Percentiles rank a stretch among this genome's conserved stretches.
These are phyloP conservation scores for Corylus americana DNA, from an alignment of 306 rosid species.

Conservation along the genomic window DNA sequence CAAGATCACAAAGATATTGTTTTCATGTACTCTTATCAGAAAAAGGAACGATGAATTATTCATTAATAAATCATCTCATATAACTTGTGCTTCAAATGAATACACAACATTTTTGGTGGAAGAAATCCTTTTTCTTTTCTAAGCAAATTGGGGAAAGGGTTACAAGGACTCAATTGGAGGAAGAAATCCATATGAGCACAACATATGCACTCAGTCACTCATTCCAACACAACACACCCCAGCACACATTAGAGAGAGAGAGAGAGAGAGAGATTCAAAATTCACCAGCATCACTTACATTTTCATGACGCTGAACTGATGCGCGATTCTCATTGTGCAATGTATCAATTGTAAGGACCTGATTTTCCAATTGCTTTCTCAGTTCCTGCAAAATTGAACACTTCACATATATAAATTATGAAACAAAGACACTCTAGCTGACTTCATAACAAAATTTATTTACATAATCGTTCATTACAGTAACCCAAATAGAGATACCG, in stretches of 20 bases:
- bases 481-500: constrained; percentile 42
- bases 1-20: background rate
- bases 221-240: background rate
- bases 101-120: background rate
- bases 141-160: no score
- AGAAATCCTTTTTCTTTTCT: background rate
- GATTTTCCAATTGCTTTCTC: constrained; percentile 92
- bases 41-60: background rate
- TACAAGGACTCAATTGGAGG: background rate
- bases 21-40: background rate
- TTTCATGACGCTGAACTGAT: constrained; percentile 59
- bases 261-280: constrained; percentile 7
- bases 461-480: background rate
- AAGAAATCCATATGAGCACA: background rate
- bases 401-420: background rate
- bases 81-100: background rate
- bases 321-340: constrained; percentile 63
- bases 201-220: background rate
- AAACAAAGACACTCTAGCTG: background rate
- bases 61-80: background rate
- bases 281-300: constrained; percentile 47
- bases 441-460: background rate
- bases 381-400: constrained; percentile 60
- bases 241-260: background rate
- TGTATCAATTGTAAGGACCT: constrained; percentile 61